Conservation (phyloP, 371 early-diverging fungal species). For the Mortierella sp. region DNA sequence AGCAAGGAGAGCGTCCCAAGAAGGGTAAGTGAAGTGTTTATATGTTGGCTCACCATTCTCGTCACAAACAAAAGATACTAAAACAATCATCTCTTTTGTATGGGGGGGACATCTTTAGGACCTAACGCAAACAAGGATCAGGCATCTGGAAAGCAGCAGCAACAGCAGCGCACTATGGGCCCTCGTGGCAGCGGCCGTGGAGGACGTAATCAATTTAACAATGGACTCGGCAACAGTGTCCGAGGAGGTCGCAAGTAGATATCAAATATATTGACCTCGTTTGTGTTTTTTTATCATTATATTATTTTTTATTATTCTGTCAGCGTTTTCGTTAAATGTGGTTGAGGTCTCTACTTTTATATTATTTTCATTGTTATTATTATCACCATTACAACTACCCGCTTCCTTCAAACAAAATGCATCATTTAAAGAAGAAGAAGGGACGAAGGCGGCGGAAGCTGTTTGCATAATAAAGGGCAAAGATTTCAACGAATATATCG, state of each 20-base stretch:
- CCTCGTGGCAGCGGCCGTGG: conserved; percentile 53
- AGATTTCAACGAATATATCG: too few species aligned
- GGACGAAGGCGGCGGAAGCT: conserved; percentile 12
- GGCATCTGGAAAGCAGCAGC: conserved; percentile 49
- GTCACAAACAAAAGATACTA: neutral
- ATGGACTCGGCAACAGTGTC: conserved; percentile 62
- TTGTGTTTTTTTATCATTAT: neutral
- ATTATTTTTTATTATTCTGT: neutral
- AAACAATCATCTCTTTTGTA: neutral
- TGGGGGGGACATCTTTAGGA: conserved; percentile 14
- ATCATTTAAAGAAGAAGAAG: conserved; percentile 14
- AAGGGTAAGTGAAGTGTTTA: conserved; percentile 44
- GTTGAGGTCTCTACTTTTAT: neutral
- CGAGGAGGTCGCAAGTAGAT: conserved; percentile 55
- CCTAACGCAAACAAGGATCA: conserved; percentile 54
- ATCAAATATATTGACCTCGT: neutral
- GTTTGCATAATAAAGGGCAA: neutral
- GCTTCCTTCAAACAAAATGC: conserved; percentile 3
- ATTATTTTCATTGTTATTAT: neutral
- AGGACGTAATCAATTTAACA: conserved; percentile 60
- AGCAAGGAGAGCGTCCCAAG: conserved; percentile 58
- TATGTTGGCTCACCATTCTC: neutral
- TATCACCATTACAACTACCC: neutral
- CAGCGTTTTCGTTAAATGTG: too few species aligned
- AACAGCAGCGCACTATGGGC: conserved; percentile 56